phyloP scores from a whole-genome alignment of 1,284 basidiomycete species.

The Mycosarcoma mackinlayi region DNA sequence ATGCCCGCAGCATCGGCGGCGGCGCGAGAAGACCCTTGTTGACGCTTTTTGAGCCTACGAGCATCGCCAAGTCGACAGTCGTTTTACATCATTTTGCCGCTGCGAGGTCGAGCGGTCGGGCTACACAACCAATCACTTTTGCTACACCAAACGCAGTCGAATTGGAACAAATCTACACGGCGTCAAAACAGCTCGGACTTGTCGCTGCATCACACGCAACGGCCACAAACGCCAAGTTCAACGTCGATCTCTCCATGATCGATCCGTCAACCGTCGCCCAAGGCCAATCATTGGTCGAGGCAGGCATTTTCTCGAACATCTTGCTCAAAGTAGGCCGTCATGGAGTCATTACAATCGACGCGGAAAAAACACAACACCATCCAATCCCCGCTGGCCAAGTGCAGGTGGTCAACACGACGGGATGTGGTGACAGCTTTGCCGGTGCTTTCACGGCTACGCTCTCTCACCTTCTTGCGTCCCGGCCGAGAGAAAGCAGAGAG shows the following conservation, averaged over 20 bases:
- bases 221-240: too few species aligned
- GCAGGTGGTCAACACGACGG: conserved; percentile 56
- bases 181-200: conserved; percentile 12
- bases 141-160: conserved; percentile 51
- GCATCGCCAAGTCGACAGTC: conserved; percentile 31
- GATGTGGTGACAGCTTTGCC: conserved; percentile 66
- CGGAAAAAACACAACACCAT: conserved; percentile 17
- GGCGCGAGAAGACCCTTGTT: background rate
- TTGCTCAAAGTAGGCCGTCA: conserved; percentile 49
- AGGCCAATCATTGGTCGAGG: conserved; percentile 8
- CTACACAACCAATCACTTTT: conserved; percentile 23
- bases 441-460: conserved; percentile 56
- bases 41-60: conserved; percentile 46
- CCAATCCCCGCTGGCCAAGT: conserved; percentile 31
- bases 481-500: too few species aligned
- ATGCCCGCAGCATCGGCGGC: conserved; percentile 65
- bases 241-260: background rate
- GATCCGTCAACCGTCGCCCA: conserved; percentile 1
- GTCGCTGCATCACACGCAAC: background rate
- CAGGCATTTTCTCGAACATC: conserved; percentile 25
- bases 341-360: conserved; percentile 38
- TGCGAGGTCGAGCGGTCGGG: background rate
- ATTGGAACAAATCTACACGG: conserved; percentile 26
- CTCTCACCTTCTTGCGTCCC: conserved; percentile 9
- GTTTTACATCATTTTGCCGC: conserved; percentile 14